Conservation (phyloP, 2,329 filamentous ascomycete species). For the Colletotrichum incanum region DNA sequence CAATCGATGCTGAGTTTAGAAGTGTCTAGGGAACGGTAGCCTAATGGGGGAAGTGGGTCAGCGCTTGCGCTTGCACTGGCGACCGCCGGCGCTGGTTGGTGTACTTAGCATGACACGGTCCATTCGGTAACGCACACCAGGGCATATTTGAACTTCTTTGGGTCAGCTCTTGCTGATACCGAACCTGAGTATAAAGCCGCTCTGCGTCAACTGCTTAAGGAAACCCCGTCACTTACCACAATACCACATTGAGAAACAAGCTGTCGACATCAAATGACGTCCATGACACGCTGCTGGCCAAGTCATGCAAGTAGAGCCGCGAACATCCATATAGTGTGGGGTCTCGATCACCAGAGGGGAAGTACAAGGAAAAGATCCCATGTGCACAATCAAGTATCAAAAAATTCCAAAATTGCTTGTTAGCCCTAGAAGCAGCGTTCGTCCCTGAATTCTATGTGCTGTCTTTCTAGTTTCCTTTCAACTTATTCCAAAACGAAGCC, state of each 20-base stretch:
- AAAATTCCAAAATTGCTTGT: no score
- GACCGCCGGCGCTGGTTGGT: no score
- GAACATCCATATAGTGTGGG: not conserved
- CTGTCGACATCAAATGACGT: not conserved
- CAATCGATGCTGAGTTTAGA: no score
- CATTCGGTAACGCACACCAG: no score
- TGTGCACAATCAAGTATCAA: not conserved
- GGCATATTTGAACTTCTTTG: no score
- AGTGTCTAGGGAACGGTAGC: no score
- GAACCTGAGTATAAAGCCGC: not conserved
- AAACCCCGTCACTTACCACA: not conserved
- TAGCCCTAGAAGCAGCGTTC: not conserved
- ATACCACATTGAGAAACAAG: not conserved
- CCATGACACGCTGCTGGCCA: not conserved
- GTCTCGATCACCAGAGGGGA: not conserved
- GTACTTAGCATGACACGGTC: no score
- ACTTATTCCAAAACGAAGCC: conserved; percentile 64
- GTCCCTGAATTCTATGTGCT: not conserved
- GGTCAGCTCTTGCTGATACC: no score
- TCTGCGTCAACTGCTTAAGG: not conserved
- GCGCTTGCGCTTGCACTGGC: no score
- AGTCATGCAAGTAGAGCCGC: not conserved
- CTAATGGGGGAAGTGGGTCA: no score
- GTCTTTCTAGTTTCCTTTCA: conserved; percentile 48
- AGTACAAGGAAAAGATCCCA: not conserved